Conservation (phyloP, 1,284 basidiomycete species). For the Wolfiporia cocos region DNA sequence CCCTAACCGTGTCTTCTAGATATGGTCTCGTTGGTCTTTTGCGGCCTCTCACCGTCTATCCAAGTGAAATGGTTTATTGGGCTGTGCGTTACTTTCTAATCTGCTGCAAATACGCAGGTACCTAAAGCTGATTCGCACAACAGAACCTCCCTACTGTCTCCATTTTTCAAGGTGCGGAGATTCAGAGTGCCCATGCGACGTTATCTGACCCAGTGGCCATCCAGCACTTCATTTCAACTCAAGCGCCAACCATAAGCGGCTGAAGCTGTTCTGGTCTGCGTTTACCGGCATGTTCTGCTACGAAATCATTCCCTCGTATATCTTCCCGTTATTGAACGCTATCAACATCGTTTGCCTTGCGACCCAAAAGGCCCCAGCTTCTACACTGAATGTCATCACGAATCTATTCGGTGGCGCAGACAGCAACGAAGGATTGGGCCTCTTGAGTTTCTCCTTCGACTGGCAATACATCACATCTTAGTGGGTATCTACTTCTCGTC, state of each 20-base stretch:
- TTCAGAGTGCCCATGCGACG: too few species aligned
- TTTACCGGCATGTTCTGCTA: constrained; percentile 51
- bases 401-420: constrained; percentile 58
- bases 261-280: constrained; percentile 58
- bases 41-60: constrained; percentile 58
- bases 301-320: constrained; percentile 54
- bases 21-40: constrained; percentile 56
- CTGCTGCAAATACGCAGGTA: constrained; percentile 2
- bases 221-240: constrained; percentile 49
- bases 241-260: constrained; percentile 39
- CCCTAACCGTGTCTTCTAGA: constrained; percentile 19
- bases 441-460: constrained; percentile 51
- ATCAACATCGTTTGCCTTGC: constrained; percentile 53
- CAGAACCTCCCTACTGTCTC: constrained; percentile 53
- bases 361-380: constrained; percentile 38
- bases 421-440: constrained; percentile 59
- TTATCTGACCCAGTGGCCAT: too few species aligned
- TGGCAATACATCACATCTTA: constrained; percentile 58
- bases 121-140: neutral
- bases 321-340: constrained; percentile 55
- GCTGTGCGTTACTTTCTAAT: constrained; percentile 27
- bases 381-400: constrained; percentile 43
- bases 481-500: too few species aligned
- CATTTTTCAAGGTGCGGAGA: constrained; percentile 48
- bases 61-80: constrained; percentile 72